Base-by-base conservation (phyloP, 768 basidiomycete genomes). In the Xerocomus potaroensis region DNA sequence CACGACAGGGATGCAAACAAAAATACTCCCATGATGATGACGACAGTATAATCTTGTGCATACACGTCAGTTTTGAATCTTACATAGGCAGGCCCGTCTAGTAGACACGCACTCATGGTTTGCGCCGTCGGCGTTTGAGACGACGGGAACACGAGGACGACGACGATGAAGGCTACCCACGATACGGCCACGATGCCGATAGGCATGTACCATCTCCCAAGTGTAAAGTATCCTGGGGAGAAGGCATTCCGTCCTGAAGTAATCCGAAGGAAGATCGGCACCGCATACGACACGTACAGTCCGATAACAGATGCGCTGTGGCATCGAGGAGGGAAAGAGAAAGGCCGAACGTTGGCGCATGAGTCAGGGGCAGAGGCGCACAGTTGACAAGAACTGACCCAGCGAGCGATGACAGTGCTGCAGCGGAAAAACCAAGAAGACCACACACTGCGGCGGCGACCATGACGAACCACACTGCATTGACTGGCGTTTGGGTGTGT, bases 391-490 rank as follows among this genome's bases (percentile, higher is more conserved):
- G 31, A n/a, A 66, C 72, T 22, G 50, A 85, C 84, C 83, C 83
- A 3, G 84, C 84, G 19, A 84, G 74, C 21, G 84, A 85, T 10
- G 77, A 69, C 34, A 86, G 60, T 6, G 83, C 84, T 1, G 84
- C 72, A 32, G 59, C 58, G 5, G 81, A 84, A 63, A 87, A 87
- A 0, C 84, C 83, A 8, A 87, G 63, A 4, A 84, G 64, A 9
- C 84, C 84, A 34, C 79, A 81, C 23, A 87, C 51, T 3, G 69
- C 79, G 8, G 84, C 62, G 33, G 66, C 59, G 27, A 64, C 61
- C 67, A 86, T 82, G 21, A 86, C 84, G 36, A 87, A 71, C 85
- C 84, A 87, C 5, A 84, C 85, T 3, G 84, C 84, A 49, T 86
- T 80, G 11, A 86, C 83, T 0, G 84, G 84, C 6, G 85, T 87